These are phyloP conservation scores for Houttuynia cordata DNA, from an alignment of 164 flowering plant genomes.

Conservation along the genomic window DNA sequence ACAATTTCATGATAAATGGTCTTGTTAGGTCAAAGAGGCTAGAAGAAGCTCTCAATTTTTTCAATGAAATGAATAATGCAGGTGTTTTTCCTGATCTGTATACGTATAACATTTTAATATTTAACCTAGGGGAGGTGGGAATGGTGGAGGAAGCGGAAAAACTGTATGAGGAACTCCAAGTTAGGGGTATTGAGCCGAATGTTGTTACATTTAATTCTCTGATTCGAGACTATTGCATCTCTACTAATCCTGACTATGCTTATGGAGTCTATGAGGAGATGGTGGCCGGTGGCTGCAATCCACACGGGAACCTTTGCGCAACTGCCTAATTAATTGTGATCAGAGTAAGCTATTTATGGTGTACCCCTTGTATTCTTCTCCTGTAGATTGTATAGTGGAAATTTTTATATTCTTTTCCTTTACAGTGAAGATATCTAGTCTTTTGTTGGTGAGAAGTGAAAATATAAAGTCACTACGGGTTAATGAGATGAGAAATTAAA, in stretches of 20 bases:
- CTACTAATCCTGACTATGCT: slow-evolving; percentile 60
- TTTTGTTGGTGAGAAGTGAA: too few relatives aligned
- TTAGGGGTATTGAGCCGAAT: slow-evolving; percentile 57
- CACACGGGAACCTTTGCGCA: slow-evolving; percentile 70
- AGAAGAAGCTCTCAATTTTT: slow-evolving; percentile 63
- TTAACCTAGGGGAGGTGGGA: slow-evolving; percentile 65
- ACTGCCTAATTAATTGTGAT: slow-evolving; percentile 50
- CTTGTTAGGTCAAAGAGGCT: slow-evolving; percentile 54
- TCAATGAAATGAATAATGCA: slow-evolving; percentile 51
- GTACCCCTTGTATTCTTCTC: background rate
- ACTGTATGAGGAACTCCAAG: slow-evolving; percentile 58
- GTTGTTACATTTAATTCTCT: slow-evolving; percentile 86
- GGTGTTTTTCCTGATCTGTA: slow-evolving; percentile 66
- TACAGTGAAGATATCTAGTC: background rate
- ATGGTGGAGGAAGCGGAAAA: slow-evolving; percentile 64
- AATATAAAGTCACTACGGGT: too few relatives aligned
- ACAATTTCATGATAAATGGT: slow-evolving; percentile 78
- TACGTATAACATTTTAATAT: slow-evolving; percentile 68
- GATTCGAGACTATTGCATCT: slow-evolving; percentile 57
- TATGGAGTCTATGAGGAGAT: slow-evolving; percentile 71
- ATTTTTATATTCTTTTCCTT: too few relatives aligned
- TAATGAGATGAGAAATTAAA: too few relatives aligned
- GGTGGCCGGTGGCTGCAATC: slow-evolving; percentile 80
- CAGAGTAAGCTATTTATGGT: too few relatives aligned
- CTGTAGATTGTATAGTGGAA: background rate